Evolutionary conservation across 306 rosid genomes (phyloP).

Genomic region (Corylus avellana): DNA sequence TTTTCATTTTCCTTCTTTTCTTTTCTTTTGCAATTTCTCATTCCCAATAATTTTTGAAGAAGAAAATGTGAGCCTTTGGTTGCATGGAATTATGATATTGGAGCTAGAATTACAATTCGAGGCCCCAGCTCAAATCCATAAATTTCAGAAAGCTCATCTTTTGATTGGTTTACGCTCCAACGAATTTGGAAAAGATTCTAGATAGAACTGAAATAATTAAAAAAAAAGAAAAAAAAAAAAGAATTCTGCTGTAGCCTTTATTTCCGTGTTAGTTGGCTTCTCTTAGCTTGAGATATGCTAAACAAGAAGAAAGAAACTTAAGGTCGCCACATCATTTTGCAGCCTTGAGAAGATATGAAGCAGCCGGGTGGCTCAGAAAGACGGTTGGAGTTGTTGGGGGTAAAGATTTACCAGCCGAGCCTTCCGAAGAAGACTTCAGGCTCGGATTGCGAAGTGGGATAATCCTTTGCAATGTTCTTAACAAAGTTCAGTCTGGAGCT

Average conservation of each 20-base stretch:
- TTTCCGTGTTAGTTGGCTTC: neutral
- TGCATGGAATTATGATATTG: neutral
- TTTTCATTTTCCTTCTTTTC: constrained; percentile 3
- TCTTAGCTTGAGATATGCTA: neutral
- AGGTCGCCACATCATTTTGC: constrained; percentile 19
- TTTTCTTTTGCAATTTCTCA: neutral
- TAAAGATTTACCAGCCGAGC: constrained; percentile 87
- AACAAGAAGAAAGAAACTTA: neutral
- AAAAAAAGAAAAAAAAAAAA: neutral
- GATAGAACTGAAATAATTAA: neutral
- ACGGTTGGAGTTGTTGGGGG: constrained; percentile 75
- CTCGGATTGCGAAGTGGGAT: constrained; percentile 86
- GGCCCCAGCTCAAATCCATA: constrained; percentile 1
- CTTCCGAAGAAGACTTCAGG: constrained; percentile 89
- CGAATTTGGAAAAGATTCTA: neutral
- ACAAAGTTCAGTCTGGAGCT: constrained; percentile 78
- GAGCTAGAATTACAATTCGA: neutral
- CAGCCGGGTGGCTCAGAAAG: constrained; percentile 82
- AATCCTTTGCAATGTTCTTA: constrained; percentile 80
- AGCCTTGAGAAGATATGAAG: constrained; percentile 91
- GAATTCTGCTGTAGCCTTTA: neutral
- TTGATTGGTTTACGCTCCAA: neutral
- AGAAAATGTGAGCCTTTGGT: neutral
- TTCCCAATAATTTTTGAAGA: neutral
- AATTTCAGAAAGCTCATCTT: neutral